These are phyloP conservation scores for Plasmodiophora brassicae DNA, from an alignment of 208 protist genomes.

Conservation along the genomic window DNA sequence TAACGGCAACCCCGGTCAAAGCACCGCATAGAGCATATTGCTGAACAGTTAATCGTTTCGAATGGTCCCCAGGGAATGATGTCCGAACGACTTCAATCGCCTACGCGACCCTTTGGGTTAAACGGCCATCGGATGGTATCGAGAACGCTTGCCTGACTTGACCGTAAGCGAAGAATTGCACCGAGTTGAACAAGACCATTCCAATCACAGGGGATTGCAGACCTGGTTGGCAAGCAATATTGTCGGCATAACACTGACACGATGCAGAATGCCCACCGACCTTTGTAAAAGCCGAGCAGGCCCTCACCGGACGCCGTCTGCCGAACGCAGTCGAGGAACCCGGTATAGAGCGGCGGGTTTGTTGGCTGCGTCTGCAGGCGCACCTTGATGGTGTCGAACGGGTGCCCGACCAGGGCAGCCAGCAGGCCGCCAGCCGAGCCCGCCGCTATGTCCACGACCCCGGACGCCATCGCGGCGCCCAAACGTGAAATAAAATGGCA, in stretches of 20 bases:
- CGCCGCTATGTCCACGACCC: neutral
- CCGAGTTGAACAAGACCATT: conserved; percentile 6
- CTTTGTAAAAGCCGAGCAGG: neutral
- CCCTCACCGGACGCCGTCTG: neutral
- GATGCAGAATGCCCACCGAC: no score
- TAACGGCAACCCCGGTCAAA: conserved; percentile 2
- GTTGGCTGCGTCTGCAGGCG: conserved; percentile 9
- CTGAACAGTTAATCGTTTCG: no score
- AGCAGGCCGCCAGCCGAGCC: neutral
- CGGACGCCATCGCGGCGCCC: no score
- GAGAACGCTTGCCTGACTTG: no score
- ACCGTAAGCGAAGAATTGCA: conserved; percentile 3
- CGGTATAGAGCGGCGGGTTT: neutral
- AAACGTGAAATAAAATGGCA: no score
- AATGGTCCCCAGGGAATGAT: no score
- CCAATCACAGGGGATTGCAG: neutral
- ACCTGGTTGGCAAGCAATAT: no score
- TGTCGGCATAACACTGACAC: no score
- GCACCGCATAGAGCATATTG: neutral
- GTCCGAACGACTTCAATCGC: no score
- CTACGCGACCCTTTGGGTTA: no score
- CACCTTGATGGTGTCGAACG: conserved; percentile 44
- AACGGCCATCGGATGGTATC: no score
- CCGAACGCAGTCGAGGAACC: neutral
- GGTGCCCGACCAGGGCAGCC: conserved; percentile 25